Conservation (phyloP, 192 early-diverging fungal genomes). For the Rhizoclosmatium sp. region DNA sequence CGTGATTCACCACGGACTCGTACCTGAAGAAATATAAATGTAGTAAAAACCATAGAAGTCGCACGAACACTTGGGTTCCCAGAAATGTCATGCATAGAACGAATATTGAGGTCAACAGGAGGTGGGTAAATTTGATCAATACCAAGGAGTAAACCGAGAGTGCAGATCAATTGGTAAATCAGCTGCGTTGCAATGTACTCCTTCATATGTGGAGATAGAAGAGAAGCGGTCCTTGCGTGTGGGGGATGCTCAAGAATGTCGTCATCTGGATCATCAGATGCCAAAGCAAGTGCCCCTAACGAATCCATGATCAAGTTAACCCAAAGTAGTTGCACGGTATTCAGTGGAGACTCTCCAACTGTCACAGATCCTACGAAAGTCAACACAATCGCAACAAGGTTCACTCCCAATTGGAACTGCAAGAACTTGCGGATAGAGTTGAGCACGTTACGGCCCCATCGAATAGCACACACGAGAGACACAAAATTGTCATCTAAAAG, state of each 20-base stretch:
- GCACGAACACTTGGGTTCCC: slow-evolving; percentile 43
- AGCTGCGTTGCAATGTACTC: slow-evolving; percentile 59
- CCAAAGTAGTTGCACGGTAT: slow-evolving; percentile 68
- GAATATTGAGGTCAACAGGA: neutral
- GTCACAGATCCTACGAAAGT: slow-evolving; percentile 64
- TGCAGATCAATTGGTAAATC: slow-evolving; percentile 56
- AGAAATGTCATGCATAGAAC: neutral
- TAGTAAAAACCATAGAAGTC: slow-evolving; percentile 58
- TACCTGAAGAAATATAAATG: slow-evolving; percentile 64
- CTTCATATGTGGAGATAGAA: slow-evolving; percentile 56
- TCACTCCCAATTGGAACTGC: slow-evolving; percentile 70
- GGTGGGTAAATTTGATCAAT: slow-evolving; percentile 45
- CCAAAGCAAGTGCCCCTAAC: slow-evolving; percentile 61
- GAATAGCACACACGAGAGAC: slow-evolving; percentile 61
- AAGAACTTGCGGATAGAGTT: slow-evolving; percentile 67
- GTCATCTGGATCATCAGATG: slow-evolving; percentile 64
- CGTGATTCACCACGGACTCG: neutral
- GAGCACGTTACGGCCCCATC: slow-evolving; percentile 69
- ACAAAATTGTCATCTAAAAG: slow-evolving; percentile 70
- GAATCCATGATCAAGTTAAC: slow-evolving; percentile 73
- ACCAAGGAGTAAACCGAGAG: slow-evolving; percentile 54
- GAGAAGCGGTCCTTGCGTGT: slow-evolving; percentile 53
- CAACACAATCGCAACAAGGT: slow-evolving; percentile 61
- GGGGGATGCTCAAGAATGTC: slow-evolving; percentile 62
- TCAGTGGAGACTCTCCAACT: slow-evolving; percentile 56